Percentiles rank a stretch among this genome's conserved stretches.
Evolutionary conservation across 108 stramenopile genomes (phyloP).

Genomic region (Nannochloropsis salina): DNA sequence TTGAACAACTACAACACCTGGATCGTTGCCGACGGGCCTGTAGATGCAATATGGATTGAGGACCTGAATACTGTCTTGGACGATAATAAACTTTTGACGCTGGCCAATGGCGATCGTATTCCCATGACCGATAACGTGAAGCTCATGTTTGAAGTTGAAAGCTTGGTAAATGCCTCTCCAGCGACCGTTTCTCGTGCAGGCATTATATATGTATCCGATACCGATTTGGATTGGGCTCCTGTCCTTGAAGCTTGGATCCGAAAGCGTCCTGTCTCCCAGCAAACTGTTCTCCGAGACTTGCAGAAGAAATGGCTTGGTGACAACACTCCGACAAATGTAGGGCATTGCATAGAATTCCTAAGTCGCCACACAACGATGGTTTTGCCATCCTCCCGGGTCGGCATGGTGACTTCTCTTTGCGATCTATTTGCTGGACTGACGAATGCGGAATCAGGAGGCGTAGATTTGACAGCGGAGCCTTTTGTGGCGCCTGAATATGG

Average conservation of each 20-base stretch:
- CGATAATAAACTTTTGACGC: slow-evolving; percentile 78
- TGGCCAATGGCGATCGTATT: slow-evolving; percentile 84
- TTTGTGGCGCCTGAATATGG: neutral
- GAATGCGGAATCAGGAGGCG: slow-evolving; percentile 40
- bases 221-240: slow-evolving; percentile 76
- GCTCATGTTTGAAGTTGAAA: slow-evolving; percentile 64
- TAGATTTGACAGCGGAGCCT: slow-evolving; percentile 19
- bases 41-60: slow-evolving; percentile 91
- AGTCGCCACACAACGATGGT: slow-evolving; percentile 61
- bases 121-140: slow-evolving; percentile 85
- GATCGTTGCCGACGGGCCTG: slow-evolving; percentile 87
- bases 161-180: slow-evolving; percentile 78
- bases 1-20: slow-evolving; percentile 76
- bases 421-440: slow-evolving; percentile 69
- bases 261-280: slow-evolving; percentile 60
- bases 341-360: slow-evolving; percentile 67
- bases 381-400: slow-evolving; percentile 70
- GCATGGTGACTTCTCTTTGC: slow-evolving; percentile 63
- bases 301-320: slow-evolving; percentile 68
- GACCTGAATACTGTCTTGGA: slow-evolving; percentile 84
- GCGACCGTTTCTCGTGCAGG: slow-evolving; percentile 88
- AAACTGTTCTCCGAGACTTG: slow-evolving; percentile 58
- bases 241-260: slow-evolving; percentile 74
- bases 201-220: slow-evolving; percentile 83
- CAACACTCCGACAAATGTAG: slow-evolving; percentile 63